phyloP scores from a whole-genome alignment of 139 green algal species.

The Tetraselmis striata region DNA sequence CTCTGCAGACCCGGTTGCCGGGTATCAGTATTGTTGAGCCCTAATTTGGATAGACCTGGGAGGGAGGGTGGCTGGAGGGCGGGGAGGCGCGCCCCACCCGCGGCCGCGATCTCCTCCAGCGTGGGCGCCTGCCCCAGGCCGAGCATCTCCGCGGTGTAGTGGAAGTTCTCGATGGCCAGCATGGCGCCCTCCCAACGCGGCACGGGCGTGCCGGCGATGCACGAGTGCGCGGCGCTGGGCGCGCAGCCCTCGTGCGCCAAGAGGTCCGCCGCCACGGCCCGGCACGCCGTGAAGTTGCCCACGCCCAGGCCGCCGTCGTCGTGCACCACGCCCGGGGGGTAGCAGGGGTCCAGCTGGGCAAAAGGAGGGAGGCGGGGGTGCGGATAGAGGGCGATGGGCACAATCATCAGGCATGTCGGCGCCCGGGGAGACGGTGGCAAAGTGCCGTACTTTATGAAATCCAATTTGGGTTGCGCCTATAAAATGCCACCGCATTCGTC shows the following conservation, averaged over 20 bases:
- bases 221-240: not conserved
- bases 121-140: not conserved
- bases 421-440: no score
- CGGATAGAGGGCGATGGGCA: no score
- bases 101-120: not conserved
- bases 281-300: not conserved
- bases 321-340: not conserved
- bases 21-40: no score
- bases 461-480: no score
- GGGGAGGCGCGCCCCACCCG: no score
- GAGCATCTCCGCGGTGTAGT: not conserved
- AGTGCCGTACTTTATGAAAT: no score
- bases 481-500: no score
- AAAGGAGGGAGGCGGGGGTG: no score
- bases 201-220: not conserved
- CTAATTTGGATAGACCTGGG: no score
- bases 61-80: no score
- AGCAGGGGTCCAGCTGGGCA: not conserved
- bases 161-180: not conserved
- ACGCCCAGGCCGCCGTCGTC: not conserved
- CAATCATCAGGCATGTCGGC: no score
- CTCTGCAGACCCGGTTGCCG: no score
- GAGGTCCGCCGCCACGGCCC: not conserved
- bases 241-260: not conserved
- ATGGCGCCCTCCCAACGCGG: not conserved